These are phyloP conservation scores for Backusella macrospora DNA, from an alignment of 192 early-diverging fungal genomes.

Conservation along the genomic window DNA sequence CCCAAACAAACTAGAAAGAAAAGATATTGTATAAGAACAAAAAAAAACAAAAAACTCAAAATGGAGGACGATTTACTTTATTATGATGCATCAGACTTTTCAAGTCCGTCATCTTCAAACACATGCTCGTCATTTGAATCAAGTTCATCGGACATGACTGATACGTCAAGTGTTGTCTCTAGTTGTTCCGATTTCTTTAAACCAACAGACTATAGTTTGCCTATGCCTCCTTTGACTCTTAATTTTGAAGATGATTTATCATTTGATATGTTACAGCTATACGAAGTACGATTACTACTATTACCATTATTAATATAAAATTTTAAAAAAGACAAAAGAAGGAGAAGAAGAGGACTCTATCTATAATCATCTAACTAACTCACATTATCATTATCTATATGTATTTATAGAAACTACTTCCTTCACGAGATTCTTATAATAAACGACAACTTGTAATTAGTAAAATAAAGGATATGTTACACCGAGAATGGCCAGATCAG, in stretches of 20 bases:
- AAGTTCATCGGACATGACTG: slow-evolving; percentile 8
- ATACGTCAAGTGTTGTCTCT: slow-evolving; percentile 3
- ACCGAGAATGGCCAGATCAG: slow-evolving; percentile 79
- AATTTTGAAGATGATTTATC: slow-evolving; percentile 1
- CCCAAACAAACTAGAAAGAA: background rate
- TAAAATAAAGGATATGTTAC: slow-evolving; percentile 82
- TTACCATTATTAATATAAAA: too few relatives aligned
- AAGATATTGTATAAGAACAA: background rate
- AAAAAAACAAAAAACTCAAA: background rate
- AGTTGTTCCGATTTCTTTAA: slow-evolving; percentile 1
- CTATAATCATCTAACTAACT: too few relatives aligned
- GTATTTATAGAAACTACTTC: slow-evolving; percentile 53
- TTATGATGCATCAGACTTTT: slow-evolving; percentile 5
- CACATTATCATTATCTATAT: background rate
- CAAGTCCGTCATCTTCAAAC: slow-evolving; percentile 11
- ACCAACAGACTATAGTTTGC: background rate
- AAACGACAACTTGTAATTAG: slow-evolving; percentile 66
- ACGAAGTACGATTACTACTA: slow-evolving; percentile 3
- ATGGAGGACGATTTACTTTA: slow-evolving; percentile 8
- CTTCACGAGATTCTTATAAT: slow-evolving; percentile 68
- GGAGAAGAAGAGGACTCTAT: too few relatives aligned
- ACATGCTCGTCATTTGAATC: slow-evolving; percentile 10
- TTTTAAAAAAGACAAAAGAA: too few relatives aligned
- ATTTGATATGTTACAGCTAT: slow-evolving; percentile 14
- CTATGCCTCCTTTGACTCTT: background rate